A percentile compares a stretch with the other conserved stretches of the same genome.
Evolutionary conservation across 2,329 filamentous ascomycete species (phyloP).

Genomic region (Byssothecium circinans): DNA sequence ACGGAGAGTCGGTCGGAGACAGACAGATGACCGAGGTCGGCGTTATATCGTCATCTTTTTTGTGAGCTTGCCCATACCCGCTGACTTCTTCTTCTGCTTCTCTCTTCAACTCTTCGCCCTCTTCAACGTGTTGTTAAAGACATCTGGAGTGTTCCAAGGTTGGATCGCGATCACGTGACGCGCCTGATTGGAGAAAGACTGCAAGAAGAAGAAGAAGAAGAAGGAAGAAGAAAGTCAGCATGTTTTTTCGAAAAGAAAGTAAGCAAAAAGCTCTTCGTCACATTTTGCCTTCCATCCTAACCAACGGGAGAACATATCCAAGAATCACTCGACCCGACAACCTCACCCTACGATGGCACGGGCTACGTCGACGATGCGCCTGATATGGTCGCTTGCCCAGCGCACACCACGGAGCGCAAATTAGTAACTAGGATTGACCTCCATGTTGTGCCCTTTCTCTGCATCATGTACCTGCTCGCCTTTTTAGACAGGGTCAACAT

Average conservation of each 20-base stretch:
- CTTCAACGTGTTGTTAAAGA: not conserved
- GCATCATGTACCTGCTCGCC: conserved; percentile 54
- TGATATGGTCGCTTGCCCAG: conserved; percentile 47
- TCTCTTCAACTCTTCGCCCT: not conserved
- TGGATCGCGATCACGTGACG: too few species aligned
- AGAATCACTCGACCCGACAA: conserved; percentile 17
- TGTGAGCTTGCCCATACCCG: not conserved
- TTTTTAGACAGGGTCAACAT: conserved; percentile 58
- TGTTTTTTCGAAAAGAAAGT: conserved; percentile 40
- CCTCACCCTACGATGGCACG: conserved; percentile 25
- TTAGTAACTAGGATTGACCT: conserved; percentile 51
- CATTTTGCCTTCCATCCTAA: conserved; percentile 10
- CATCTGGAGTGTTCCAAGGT: too few species aligned
- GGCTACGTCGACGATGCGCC: conserved; percentile 40
- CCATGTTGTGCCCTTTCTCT: conserved; percentile 53
- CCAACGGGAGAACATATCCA: conserved; percentile 16
- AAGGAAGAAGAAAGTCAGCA: too few species aligned
- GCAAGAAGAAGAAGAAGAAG: too few species aligned
- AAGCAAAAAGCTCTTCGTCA: conserved; percentile 13
- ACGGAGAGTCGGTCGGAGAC: too few species aligned
- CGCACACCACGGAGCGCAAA: conserved; percentile 53
- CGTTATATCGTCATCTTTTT: not conserved
- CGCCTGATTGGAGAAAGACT: too few species aligned
- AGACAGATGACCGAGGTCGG: not conserved
- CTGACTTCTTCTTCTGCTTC: not conserved